phyloP scores from a whole-genome alignment of 2,329 filamentous ascomycete genomes.

The Sporothrix euskadiensis region DNA sequence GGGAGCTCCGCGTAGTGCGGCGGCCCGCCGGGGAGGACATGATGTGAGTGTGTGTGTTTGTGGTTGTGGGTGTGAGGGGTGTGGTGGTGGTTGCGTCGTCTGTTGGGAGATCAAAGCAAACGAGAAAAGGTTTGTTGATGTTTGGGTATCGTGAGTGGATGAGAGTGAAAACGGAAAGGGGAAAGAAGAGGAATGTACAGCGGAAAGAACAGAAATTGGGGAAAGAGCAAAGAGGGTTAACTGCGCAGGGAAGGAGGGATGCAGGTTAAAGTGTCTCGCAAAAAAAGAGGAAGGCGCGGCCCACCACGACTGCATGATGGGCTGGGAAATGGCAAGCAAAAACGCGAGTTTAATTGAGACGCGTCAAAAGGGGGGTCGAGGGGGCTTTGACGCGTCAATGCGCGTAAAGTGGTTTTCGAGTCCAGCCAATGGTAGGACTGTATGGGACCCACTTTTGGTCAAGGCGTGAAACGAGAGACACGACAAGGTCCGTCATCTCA shows the following conservation, averaged over 20 bases:
- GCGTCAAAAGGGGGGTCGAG: constrained; percentile 31
- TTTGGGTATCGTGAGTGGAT: constrained; percentile 3
- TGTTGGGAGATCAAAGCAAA: background rate
- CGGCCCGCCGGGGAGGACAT: constrained; percentile 61
- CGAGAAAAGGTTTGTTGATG: background rate
- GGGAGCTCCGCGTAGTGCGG: constrained; percentile 57
- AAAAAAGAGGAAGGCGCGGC: constrained; percentile 27
- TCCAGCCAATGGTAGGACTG: background rate
- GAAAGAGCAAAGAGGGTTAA: background rate
- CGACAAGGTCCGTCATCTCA: background rate
- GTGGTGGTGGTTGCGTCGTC: background rate
- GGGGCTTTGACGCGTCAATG: constrained; percentile 34
- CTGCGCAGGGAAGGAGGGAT: constrained; percentile 6
- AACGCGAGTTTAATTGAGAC: constrained; percentile 34
- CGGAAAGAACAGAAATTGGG: background rate
- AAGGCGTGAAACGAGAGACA: background rate
- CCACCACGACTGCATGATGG: constrained; percentile 24
- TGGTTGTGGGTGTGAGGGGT: background rate
- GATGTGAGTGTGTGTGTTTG: constrained; percentile 31
- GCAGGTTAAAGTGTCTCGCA: background rate
- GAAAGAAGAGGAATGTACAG: background rate
- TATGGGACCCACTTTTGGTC: background rate
- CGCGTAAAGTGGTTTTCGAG: constrained; percentile 47
- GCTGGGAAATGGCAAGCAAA: constrained; percentile 18
- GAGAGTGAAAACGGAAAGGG: background rate